Evolutionary conservation across 345 rosid species (phyloP).

Genomic region (Geranium brycei): DNA sequence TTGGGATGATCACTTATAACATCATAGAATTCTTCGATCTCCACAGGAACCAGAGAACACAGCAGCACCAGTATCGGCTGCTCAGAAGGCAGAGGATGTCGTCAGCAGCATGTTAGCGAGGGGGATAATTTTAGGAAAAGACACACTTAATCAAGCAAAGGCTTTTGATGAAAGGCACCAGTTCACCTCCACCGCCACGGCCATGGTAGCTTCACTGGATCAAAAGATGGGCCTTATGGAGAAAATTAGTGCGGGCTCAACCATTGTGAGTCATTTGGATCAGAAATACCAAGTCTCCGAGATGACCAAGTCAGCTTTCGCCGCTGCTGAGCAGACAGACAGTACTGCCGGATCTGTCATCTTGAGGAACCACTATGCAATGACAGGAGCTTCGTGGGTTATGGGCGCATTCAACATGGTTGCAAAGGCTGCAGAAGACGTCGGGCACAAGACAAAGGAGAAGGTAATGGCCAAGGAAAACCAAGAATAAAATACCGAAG

Average conservation of each 20-base stretch:
- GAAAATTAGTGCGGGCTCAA: conserved; percentile 63
- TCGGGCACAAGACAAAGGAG: conserved; percentile 74
- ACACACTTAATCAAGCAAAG: conserved; percentile 65
- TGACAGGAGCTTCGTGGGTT: conserved; percentile 73
- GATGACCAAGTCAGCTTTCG: conserved; percentile 68
- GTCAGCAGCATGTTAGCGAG: conserved; percentile 81
- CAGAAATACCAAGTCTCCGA: conserved; percentile 84
- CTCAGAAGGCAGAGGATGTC: conserved; percentile 85
- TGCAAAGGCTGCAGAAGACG: conserved; percentile 79
- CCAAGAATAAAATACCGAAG: conserved; percentile 17
- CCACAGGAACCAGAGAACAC: conserved; percentile 30
- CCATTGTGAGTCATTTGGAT: conserved; percentile 64
- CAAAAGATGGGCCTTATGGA: conserved; percentile 66
- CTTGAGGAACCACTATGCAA: conserved; percentile 71
- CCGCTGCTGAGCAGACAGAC: conserved; percentile 67
- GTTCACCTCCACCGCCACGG: conserved; percentile 65
- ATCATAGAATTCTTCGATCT: background rate
- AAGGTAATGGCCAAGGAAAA: conserved; percentile 58
- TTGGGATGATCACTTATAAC: background rate
- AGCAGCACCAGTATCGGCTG: conserved; percentile 24
- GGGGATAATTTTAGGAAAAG: conserved; percentile 86
- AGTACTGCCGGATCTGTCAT: conserved; percentile 10
- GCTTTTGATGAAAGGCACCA: conserved; percentile 72
- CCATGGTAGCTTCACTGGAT: conserved; percentile 66
- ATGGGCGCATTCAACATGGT: conserved; percentile 69